A percentile compares a stretch with the other conserved stretches of the same genome.
These are phyloP conservation scores for Pleurotus platypus DNA, from an alignment of 768 basidiomycete species.

Conservation along the genomic window DNA sequence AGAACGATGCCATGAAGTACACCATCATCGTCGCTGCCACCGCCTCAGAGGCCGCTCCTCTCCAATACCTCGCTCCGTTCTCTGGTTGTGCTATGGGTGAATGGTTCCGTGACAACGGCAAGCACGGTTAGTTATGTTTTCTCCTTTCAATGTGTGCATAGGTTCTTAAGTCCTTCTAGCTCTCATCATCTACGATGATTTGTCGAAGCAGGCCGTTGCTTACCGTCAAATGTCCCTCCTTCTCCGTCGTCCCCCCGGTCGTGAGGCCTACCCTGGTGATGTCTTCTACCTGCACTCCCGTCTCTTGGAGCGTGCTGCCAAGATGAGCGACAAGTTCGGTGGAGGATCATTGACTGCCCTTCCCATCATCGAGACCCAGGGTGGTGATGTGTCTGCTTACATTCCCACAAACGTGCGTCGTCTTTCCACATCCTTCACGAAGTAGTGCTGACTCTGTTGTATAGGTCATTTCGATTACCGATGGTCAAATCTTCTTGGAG, in stretches of 20 bases:
- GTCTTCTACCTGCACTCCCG: slow-evolving; percentile 99
- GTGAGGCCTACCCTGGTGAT: slow-evolving; percentile 99
- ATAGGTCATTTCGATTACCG: slow-evolving; percentile 98
- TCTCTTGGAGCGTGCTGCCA: slow-evolving; percentile 99
- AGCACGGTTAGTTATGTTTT: slow-evolving; percentile 63
- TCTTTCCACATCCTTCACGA: neutral
- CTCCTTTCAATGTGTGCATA: slow-evolving; percentile 8
- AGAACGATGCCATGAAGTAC: slow-evolving; percentile 99
- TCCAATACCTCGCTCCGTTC: slow-evolving; percentile 99
- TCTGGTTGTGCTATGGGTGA: slow-evolving; percentile 99
- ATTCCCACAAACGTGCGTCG: slow-evolving; percentile 83
- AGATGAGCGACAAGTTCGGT: slow-evolving; percentile 99
- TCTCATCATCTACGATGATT: slow-evolving; percentile 98
- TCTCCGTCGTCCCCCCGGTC: slow-evolving; percentile 99
- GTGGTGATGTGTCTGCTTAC: slow-evolving; percentile 99
- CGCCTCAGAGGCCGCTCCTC: slow-evolving; percentile 97
- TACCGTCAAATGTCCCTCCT: slow-evolving; percentile 99
- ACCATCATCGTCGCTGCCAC: slow-evolving; percentile 99
- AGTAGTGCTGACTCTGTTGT: neutral
- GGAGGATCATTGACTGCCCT: slow-evolving; percentile 98
- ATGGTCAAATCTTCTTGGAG: slow-evolving; percentile 99
- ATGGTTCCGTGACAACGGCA: slow-evolving; percentile 99
- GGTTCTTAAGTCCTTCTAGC: slow-evolving; percentile 37
- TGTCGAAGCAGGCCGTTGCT: slow-evolving; percentile 99
- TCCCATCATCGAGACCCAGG: slow-evolving; percentile 99